A percentile compares a stretch with the other conserved stretches of the same genome.
Conservation (phyloP, 331 rosid species). For the Stylosanthes scabra region DNA sequence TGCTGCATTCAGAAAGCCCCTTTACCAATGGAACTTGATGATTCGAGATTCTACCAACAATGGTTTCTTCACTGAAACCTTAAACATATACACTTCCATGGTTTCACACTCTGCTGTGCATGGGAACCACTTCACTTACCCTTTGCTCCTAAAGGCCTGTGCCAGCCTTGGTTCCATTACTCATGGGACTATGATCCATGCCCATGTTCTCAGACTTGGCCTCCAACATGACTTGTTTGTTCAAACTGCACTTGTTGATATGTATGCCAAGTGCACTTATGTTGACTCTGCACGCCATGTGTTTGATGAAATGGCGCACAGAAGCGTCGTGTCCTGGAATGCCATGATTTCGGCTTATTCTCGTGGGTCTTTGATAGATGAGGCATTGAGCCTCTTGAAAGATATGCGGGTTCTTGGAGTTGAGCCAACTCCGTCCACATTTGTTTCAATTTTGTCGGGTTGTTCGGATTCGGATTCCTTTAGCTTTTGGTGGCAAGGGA, state of each 20-base stretch:
- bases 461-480: conserved; percentile 29
- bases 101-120: conserved; percentile 53
- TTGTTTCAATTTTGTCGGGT: conserved; percentile 56
- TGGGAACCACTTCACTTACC: conserved; percentile 62
- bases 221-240: conserved; percentile 53
- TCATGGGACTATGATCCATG: conserved; percentile 53
- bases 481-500: conserved; percentile 30
- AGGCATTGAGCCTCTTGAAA: conserved; percentile 47
- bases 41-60: conserved; percentile 52
- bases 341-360: conserved; percentile 55
- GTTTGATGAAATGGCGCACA: conserved; percentile 57
- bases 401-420: conserved; percentile 59
- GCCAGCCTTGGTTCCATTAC: conserved; percentile 54
- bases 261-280: conserved; percentile 52
- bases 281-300: conserved; percentile 43
- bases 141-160: conserved; percentile 61
- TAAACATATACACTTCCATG: conserved; percentile 53
- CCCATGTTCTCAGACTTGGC: conserved; percentile 47
- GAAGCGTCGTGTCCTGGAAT: conserved; percentile 60
- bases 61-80: conserved; percentile 47
- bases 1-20: conserved; percentile 44
- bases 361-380: conserved; percentile 38
- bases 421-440: conserved; percentile 53
- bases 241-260: conserved; percentile 53
- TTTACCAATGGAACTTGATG: conserved; percentile 61